These are phyloP conservation scores for Trapa incisa DNA, from an alignment of 345 rosid species.

Conservation along the genomic window DNA sequence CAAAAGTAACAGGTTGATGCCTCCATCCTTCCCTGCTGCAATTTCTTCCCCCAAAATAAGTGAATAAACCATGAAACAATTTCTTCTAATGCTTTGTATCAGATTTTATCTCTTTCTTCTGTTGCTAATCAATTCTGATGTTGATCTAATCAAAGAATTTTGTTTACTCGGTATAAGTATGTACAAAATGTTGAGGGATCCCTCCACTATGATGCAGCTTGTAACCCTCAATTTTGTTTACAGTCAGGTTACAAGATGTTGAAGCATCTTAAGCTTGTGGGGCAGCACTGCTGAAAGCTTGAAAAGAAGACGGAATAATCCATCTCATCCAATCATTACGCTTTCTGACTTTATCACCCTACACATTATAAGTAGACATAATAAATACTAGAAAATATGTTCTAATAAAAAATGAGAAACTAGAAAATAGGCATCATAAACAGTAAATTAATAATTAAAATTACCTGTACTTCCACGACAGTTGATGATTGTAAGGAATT, in stretches of 20 bases:
- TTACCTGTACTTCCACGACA: conserved; percentile 73
- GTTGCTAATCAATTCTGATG: conserved; percentile 3
- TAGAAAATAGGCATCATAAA: neutral
- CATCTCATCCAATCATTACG: conserved; percentile 53
- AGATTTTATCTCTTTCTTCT: neutral
- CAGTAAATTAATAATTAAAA: neutral
- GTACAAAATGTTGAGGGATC: neutral
- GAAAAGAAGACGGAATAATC: conserved; percentile 35
- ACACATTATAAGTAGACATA: conserved; percentile 1
- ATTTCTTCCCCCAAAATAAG: neutral
- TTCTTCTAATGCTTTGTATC: too few relatives aligned
- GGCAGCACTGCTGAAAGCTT: conserved; percentile 21
- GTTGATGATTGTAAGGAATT: conserved; percentile 55
- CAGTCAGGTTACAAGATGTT: neutral
- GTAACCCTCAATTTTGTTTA: neutral
- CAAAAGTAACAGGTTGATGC: neutral
- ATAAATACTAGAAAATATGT: neutral
- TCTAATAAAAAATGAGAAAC: neutral
- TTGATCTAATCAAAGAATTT: conserved; percentile 7
- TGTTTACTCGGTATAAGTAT: conserved; percentile 4
- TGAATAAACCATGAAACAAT: neutral
- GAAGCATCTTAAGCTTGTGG: conserved; percentile 10
- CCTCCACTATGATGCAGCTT: conserved; percentile 1
- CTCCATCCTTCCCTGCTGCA: neutral
- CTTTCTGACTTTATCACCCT: conserved; percentile 74